phyloP scores from a whole-genome alignment of 257 asterid genomes.

The Penstemon barbatus region DNA sequence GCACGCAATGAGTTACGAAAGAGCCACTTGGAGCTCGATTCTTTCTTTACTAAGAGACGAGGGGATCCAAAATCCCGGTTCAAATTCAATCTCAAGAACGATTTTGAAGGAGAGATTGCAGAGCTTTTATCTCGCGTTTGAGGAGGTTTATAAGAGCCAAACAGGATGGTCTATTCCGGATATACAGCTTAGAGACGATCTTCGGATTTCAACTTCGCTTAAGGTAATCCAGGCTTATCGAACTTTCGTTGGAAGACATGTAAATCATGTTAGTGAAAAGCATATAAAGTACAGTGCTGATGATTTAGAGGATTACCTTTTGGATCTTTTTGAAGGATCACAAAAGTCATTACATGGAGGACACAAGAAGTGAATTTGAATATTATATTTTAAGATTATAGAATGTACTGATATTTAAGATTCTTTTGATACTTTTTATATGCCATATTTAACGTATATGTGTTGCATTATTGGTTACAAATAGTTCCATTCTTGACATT shows the following conservation, averaged over 20 bases:
- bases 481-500: conserved; percentile 15
- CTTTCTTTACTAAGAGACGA: conserved; percentile 42
- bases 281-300: conserved; percentile 63
- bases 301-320: conserved; percentile 52
- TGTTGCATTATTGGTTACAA: conserved; percentile 19
- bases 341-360: conserved; percentile 46
- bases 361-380: conserved; percentile 41
- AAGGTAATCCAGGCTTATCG: conserved; percentile 57
- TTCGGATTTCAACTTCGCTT: conserved; percentile 46
- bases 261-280: conserved; percentile 46
- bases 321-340: conserved; percentile 62
- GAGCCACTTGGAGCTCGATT: conserved; percentile 53
- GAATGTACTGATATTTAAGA: too few species aligned
- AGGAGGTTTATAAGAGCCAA: conserved; percentile 63
- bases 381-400: neutral
- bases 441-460: neutral
- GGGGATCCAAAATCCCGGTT: conserved; percentile 25
- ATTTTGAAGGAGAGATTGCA: conserved; percentile 57
- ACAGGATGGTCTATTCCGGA: conserved; percentile 71
- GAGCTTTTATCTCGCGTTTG: conserved; percentile 50
- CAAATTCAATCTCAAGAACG: conserved; percentile 27
- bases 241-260: conserved; percentile 32
- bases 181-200: conserved; percentile 50
- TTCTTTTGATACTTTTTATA: neutral
- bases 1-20: conserved; percentile 51